These are phyloP conservation scores for Chlamydomonas schloesseri DNA, from an alignment of 139 green algal species.

Conservation along the genomic window DNA sequence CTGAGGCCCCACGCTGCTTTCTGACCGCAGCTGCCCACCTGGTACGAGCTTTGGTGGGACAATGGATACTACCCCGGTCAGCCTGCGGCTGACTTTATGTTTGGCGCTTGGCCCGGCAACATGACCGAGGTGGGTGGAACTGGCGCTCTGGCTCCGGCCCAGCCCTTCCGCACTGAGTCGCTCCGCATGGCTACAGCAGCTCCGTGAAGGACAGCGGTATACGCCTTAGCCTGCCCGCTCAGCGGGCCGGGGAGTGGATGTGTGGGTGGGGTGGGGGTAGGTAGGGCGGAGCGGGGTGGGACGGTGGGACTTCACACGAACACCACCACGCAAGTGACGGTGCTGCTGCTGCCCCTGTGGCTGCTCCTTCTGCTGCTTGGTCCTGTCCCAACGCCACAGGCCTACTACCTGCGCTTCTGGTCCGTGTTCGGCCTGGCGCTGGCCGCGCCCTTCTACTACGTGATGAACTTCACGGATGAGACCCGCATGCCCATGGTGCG, in stretches of 20 bases:
- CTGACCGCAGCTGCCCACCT: constrained; percentile 56
- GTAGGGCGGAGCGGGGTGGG: too few species aligned
- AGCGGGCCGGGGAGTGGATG: too few species aligned
- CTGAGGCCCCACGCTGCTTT: neutral
- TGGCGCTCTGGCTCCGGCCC: too few species aligned
- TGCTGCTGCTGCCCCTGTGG: too few species aligned
- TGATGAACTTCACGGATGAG: constrained; percentile 27
- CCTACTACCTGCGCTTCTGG: constrained; percentile 35
- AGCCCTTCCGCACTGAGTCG: too few species aligned
- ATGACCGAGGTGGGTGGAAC: constrained; percentile 51
- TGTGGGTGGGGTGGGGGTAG: too few species aligned
- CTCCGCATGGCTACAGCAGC: too few species aligned
- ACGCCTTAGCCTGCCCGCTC: too few species aligned
- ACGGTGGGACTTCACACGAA: too few species aligned
- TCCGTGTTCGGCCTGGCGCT: constrained; percentile 33
- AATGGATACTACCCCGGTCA: constrained; percentile 68
- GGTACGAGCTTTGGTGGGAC: constrained; percentile 75
- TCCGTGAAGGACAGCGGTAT: too few species aligned
- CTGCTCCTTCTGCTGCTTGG: too few species aligned
- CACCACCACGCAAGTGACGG: too few species aligned
- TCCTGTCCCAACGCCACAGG: neutral
- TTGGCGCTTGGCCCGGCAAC: constrained; percentile 49
- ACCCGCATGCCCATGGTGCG: constrained; percentile 40
- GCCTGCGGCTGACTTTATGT: constrained; percentile 57
- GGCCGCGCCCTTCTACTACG: constrained; percentile 45